These are phyloP conservation scores for Camellia lanceoleosa DNA, from an alignment of 148 eudicot species.

Conservation along the genomic window DNA sequence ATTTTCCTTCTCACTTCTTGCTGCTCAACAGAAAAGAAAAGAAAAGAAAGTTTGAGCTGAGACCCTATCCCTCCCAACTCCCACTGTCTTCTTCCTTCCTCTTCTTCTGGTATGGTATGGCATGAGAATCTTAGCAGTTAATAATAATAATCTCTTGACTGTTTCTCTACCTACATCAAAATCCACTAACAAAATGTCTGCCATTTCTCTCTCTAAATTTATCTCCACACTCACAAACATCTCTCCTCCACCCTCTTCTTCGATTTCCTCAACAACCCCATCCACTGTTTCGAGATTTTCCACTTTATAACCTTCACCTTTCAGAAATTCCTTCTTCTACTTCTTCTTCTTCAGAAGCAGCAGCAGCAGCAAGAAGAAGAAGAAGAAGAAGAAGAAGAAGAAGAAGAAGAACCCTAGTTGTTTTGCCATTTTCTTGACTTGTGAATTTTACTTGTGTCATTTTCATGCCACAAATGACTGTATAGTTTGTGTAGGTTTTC, in stretches of 20 bases:
- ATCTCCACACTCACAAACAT: neutral
- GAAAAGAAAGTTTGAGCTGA: too few species aligned
- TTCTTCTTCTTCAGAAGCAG: neutral
- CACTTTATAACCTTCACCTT: neutral
- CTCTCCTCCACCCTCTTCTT: neutral
- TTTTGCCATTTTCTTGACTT: conserved; percentile 13
- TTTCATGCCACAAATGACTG: neutral
- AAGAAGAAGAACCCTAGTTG: conserved; percentile 21
- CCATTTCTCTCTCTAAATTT: neutral
- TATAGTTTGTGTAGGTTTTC: neutral
- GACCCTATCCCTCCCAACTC: too few species aligned
- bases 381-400: too few species aligned
- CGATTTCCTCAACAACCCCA: neutral
- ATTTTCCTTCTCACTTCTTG: too few species aligned
- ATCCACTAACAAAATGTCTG: neutral
- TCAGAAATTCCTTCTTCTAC: neutral
- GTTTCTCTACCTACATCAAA: neutral
- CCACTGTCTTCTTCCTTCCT: too few species aligned
- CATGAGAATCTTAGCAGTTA: too few species aligned
- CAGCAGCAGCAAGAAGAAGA: conserved; percentile 9
- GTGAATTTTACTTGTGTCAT: neutral
- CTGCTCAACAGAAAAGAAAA: too few species aligned
- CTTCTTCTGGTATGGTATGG: too few species aligned
- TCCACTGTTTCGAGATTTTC: neutral
- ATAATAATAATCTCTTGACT: neutral